These are phyloP conservation scores for Bruguiera parviflora DNA, from an alignment of 345 rosid species.

Conservation along the genomic window DNA sequence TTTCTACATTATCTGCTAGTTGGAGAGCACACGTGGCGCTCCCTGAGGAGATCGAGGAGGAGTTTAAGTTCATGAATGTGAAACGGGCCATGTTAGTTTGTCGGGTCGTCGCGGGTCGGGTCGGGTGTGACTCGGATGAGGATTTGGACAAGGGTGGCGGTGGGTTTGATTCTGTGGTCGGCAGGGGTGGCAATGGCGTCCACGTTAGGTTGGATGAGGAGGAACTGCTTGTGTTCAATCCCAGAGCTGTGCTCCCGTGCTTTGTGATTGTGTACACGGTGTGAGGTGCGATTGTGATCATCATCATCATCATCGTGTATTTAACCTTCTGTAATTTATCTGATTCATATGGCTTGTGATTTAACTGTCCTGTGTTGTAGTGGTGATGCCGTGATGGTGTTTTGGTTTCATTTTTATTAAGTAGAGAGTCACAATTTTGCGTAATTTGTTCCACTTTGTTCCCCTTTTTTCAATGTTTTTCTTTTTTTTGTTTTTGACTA, in stretches of 20 bases:
- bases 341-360: not conserved
- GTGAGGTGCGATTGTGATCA: conserved; percentile 2
- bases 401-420: not conserved
- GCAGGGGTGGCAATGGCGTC: conserved; percentile 49
- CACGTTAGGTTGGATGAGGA: conserved; percentile 57
- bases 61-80: conserved; percentile 88
- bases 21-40: conserved; percentile 84
- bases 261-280: conserved; percentile 76
- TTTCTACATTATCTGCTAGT: conserved; percentile 64
- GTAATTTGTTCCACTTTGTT: too few relatives aligned
- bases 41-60: conserved; percentile 70
- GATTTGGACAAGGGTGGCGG: conserved; percentile 51
- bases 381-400: conserved; percentile 2
- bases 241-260: conserved; percentile 99
- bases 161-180: conserved; percentile 64
- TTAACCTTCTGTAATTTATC: not conserved
- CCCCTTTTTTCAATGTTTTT: too few relatives aligned
- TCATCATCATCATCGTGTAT: not conserved
- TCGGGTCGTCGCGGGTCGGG: conserved; percentile 78
- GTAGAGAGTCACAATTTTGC: too few relatives aligned
- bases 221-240: conserved; percentile 83
- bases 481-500: too few relatives aligned
- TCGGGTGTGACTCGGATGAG: conserved; percentile 50
- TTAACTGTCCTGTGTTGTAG: not conserved
- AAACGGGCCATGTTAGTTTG: conserved; percentile 89